These are phyloP conservation scores for Liquidambar formosana DNA, from an alignment of 164 flowering plant species.

Conservation along the genomic window DNA sequence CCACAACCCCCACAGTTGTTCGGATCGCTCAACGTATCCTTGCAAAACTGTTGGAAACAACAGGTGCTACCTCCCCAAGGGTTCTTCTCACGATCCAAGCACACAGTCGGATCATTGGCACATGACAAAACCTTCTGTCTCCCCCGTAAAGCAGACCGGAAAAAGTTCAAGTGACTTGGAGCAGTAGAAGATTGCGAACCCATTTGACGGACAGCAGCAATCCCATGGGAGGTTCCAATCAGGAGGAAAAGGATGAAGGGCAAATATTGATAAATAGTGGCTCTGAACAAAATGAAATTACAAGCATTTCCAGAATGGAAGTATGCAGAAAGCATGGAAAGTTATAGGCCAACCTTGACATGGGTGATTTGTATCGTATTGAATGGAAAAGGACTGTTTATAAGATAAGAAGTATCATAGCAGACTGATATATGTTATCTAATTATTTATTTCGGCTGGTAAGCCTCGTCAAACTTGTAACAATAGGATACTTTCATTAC, in stretches of 20 bases:
- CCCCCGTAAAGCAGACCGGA: conserved; percentile 21
- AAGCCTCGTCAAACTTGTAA: conserved; percentile 1
- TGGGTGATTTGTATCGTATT: no score
- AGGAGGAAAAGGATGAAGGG: no score
- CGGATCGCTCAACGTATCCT: conserved; percentile 25
- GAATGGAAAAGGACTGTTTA: not conserved
- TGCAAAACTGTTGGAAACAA: conserved; percentile 28
- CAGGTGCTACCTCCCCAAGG: conserved; percentile 36
- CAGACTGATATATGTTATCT: not conserved
- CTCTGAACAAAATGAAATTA: no score
- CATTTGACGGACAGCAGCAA: no score
- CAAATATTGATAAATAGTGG: no score
- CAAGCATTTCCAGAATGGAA: no score
- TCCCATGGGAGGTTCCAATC: no score
- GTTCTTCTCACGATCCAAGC: conserved; percentile 33
- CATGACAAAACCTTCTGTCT: conserved; percentile 24
- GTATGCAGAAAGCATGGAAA: no score
- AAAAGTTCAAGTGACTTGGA: conserved; percentile 33
- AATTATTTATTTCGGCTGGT: not conserved
- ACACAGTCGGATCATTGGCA: conserved; percentile 25
- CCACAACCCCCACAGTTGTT: conserved; percentile 37
- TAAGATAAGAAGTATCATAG: not conserved
- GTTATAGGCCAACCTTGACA: no score
- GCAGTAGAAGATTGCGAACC: not conserved
- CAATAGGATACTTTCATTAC: conserved; percentile 1